These are phyloP conservation scores for Puccinia novopanici DNA, from an alignment of 1,284 basidiomycete genomes.

Conservation along the genomic window DNA sequence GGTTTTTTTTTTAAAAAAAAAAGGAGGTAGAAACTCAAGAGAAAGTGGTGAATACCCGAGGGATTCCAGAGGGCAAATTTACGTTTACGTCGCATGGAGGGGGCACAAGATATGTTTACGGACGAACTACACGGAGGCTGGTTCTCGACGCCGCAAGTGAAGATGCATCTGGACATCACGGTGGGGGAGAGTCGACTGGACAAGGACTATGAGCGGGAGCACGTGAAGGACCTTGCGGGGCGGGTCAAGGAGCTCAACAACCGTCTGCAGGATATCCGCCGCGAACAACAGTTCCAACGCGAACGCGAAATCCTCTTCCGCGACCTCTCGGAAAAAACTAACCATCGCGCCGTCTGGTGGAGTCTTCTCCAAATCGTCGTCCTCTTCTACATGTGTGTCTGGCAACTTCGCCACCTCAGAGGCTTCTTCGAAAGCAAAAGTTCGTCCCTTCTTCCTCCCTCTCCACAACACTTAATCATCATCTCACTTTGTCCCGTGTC, in stretches of 20 bases:
- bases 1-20: slow-evolving; percentile 5
- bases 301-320: slow-evolving; percentile 87
- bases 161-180: slow-evolving; percentile 89
- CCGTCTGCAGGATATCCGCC: slow-evolving; percentile 85
- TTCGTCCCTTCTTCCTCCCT: slow-evolving; percentile 46
- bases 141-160: slow-evolving; percentile 83
- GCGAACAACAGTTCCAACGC: slow-evolving; percentile 96
- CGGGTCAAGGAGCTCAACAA: slow-evolving; percentile 89
- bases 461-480: too few relatives aligned
- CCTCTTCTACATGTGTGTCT: slow-evolving; percentile 78
- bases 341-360: slow-evolving; percentile 89
- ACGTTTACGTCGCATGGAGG: slow-evolving; percentile 95
- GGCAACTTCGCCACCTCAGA: slow-evolving; percentile 90
- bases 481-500: slow-evolving; percentile 62
- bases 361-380: slow-evolving; percentile 82
- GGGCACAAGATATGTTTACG: slow-evolving; percentile 96
- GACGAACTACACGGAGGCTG: slow-evolving; percentile 81
- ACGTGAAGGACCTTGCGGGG: slow-evolving; percentile 80
- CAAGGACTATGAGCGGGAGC: slow-evolving; percentile 67
- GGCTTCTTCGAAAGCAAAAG: slow-evolving; percentile 57
- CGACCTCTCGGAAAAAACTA: slow-evolving; percentile 82
- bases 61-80: slow-evolving; percentile 85
- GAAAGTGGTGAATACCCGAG: slow-evolving; percentile 72
- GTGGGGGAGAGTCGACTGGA: slow-evolving; percentile 84
- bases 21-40: slow-evolving; percentile 31